Base-by-base conservation (phyloP, 768 basidiomycete genomes). In the Calocera cornea region DNA sequence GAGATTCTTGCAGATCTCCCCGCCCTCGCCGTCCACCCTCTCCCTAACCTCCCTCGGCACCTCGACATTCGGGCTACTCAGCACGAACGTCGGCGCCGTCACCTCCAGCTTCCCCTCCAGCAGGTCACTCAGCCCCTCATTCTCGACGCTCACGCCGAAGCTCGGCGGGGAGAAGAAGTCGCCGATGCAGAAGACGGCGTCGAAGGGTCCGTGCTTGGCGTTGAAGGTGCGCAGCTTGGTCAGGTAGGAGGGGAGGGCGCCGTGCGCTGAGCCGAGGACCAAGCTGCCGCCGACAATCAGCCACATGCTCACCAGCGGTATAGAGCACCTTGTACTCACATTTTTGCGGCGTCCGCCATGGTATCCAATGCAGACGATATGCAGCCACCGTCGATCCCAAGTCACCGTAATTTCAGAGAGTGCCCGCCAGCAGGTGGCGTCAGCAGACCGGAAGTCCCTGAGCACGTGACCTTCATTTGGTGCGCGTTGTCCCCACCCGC, bases 161-260 rank as follows among this genome's bases (percentile, higher is more conserved):
- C 78, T 78, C n/a, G 79, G 73, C 1, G 81, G 81, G 3, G 88
- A 88, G 76, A 93, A 92, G 78, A 94, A 93, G 76, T 92, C 89
- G n/a, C 92, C 92, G 7, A 81, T 79, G 71, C 89, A 91, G 65
- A 94, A 81, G 7, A 87, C 83, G 66, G 91, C 82, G 73, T 92
- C 89, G 74, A 98, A 97, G 74, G 90, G 90, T 69, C 94, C 94
- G 76, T 97, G 90, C 78, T 95, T 97, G 66, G 85, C 81, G 78
- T 98, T 86, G 71, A 97, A 91, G 33, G 84, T 78, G 68, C 84
- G 86, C 72, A 97, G 83, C 80, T 93, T 97, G 67, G 83, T 75
- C 72, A 92, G 87, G 33, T 95, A 80, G n/a, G 85, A 82, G 34
- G 80, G 77, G 73, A 97, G 85, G 0, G 84, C 83, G 31, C 93